A percentile compares a stretch with the other conserved stretches of the same genome.
phyloP scores from a whole-genome alignment of 805 yeast genomes.

The Metschnikowia borealis region DNA sequence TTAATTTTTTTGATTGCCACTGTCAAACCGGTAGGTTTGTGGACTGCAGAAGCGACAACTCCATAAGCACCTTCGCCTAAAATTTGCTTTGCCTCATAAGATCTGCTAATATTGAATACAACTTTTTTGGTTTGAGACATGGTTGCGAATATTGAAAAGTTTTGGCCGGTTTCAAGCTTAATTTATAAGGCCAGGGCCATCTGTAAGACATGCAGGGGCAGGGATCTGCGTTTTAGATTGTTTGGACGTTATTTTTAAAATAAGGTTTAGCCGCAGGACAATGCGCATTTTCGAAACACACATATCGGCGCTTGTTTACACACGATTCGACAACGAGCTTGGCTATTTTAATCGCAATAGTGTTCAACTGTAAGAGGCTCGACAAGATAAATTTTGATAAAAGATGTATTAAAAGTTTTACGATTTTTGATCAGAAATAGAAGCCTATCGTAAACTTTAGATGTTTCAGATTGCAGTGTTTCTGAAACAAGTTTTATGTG shows the following conservation, averaged over 20 bases:
- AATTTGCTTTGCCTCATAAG: conserved; percentile 55
- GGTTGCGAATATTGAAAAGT: neutral
- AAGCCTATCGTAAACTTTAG: neutral
- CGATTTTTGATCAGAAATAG: neutral
- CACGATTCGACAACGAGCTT: neutral
- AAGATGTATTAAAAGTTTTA: neutral
- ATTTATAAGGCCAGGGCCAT: neutral
- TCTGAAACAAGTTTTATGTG: neutral
- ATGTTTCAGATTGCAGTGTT: neutral
- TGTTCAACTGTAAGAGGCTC: neutral
- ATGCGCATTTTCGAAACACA: neutral
- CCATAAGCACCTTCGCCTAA: conserved; percentile 86
- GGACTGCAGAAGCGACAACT: conserved; percentile 66
- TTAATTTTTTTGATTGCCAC: conserved; percentile 79
- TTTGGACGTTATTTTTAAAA: neutral
- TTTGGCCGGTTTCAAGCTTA: neutral
- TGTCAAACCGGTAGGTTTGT: conserved; percentile 52
- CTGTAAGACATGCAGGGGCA: neutral
- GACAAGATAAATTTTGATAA: neutral
- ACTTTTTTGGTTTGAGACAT: conserved; percentile 9
- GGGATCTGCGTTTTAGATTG: neutral
- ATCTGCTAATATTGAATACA: conserved; percentile 60
- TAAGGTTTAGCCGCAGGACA: neutral
- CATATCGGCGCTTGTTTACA: neutral
- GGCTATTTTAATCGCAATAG: neutral